Conservation (phyloP, 78 protist species). For the Chrysochromulina parva region DNA sequence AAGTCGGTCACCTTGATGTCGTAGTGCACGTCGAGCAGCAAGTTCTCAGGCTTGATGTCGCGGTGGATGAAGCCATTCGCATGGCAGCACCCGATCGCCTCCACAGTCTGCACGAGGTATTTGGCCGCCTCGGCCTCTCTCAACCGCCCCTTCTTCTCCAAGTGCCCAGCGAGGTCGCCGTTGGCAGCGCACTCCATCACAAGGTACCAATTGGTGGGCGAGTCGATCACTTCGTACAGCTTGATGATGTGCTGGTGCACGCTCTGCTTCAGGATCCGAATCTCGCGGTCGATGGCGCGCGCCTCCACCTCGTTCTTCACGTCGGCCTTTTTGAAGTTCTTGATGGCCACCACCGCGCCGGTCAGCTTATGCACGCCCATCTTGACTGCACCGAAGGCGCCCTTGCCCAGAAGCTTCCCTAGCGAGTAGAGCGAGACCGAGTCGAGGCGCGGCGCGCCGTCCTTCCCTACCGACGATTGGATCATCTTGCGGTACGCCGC, state of each 20-base stretch:
- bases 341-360: not conserved
- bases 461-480: too few species aligned
- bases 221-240: constrained; percentile 61
- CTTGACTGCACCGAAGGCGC: constrained; percentile 7
- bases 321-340: not conserved
- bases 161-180: constrained; percentile 49
- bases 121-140: constrained; percentile 45
- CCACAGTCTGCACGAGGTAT: constrained; percentile 4
- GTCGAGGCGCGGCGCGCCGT: not conserved
- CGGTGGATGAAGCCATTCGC: constrained; percentile 39
- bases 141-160: constrained; percentile 31
- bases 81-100: constrained; percentile 37
- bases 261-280: constrained; percentile 49
- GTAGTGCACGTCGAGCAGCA: constrained; percentile 40
- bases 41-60: constrained; percentile 64
- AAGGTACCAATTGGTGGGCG: constrained; percentile 39
- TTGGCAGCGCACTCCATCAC: constrained; percentile 38
- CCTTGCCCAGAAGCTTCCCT: not conserved
- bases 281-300: constrained; percentile 51
- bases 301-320: not conserved
- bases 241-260: constrained; percentile 42
- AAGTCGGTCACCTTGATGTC: not conserved
- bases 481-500: too few species aligned
- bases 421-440: not conserved
- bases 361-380: not conserved